Conservation (phyloP, 352 stramenopile species). For the Globisporangium acanthophoron region DNA sequence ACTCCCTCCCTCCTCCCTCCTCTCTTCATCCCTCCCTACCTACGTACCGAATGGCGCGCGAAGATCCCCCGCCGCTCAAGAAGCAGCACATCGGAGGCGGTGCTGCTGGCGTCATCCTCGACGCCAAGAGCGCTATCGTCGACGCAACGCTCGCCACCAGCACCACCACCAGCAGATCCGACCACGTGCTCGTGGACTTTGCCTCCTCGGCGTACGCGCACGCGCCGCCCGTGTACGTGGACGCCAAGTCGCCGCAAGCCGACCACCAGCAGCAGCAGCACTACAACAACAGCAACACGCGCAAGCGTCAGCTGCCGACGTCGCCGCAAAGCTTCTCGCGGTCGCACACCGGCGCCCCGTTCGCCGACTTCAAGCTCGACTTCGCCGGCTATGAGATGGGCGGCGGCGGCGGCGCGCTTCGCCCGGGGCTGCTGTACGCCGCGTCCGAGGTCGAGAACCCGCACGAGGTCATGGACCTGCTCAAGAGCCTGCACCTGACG, state of each 20-base stretch:
- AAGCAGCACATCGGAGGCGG: constrained; percentile 4
- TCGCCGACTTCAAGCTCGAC: constrained; percentile 59
- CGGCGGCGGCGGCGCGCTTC: constrained; percentile 10
- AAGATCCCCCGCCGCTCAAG: constrained; percentile 7
- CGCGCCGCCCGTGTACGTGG: constrained; percentile 16
- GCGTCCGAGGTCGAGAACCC: constrained; percentile 14
- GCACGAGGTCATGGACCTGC: constrained; percentile 39
- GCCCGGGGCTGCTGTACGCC: constrained; percentile 2
- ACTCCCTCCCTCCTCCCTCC: background rate
- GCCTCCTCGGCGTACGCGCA: constrained; percentile 7
- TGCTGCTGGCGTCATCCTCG: constrained; percentile 1
- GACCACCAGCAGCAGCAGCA: constrained; percentile 18
- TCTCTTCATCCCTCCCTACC: background rate
- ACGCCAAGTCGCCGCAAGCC: constrained; percentile 4
- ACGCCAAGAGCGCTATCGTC: constrained; percentile 1
- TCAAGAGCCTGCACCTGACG: constrained; percentile 43
- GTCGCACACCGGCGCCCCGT: constrained; percentile 6
- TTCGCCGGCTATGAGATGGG: constrained; percentile 47
- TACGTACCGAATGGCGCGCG: constrained; percentile 6
- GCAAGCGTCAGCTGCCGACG: constrained; percentile 26
- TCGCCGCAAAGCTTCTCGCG: constrained; percentile 5
- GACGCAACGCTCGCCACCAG: background rate
- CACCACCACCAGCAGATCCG: background rate
- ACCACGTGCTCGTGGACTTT: constrained; percentile 7
- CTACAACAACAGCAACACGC: constrained; percentile 22